phyloP scores from a whole-genome alignment of 345 rosid genomes.

The Populus deltoides region DNA sequence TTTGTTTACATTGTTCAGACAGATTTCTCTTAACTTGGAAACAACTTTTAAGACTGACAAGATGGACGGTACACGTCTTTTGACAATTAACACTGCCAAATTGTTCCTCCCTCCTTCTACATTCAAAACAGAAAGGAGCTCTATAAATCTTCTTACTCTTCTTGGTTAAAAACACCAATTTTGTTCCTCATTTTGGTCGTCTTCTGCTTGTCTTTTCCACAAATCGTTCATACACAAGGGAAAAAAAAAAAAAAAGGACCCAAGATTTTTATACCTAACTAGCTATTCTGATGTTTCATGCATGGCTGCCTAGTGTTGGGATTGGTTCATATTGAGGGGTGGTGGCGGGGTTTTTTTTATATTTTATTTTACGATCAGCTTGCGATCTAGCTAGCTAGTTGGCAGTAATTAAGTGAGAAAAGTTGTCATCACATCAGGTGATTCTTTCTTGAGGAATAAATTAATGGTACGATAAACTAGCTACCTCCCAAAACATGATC shows the following conservation, averaged over 20 bases:
- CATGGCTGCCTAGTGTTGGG: not conserved
- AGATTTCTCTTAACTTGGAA: conserved; percentile 22
- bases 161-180: not conserved
- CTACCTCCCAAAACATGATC: not conserved
- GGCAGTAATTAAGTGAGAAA: not conserved
- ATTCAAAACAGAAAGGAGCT: conserved; percentile 6
- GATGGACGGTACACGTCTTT: not conserved
- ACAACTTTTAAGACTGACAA: conserved; percentile 26
- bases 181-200: conserved; percentile 8
- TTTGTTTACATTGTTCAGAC: conserved; percentile 6
- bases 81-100: not conserved
- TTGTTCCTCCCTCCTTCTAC: not conserved
- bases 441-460: not conserved
- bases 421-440: not conserved
- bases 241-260: not conserved
- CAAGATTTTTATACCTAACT: not conserved
- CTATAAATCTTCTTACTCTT: conserved; percentile 2
- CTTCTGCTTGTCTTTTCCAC: not conserved
- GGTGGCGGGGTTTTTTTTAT: not conserved
- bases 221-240: too few species aligned
- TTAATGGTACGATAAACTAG: not conserved
- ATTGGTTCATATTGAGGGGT: not conserved
- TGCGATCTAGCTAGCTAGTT: not conserved
- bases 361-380: too few species aligned
- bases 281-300: not conserved